Percentiles rank a stretch among this genome's conserved stretches.
phyloP scores from a whole-genome alignment of 1,284 basidiomycete genomes.

The Trametes sp. region DNA sequence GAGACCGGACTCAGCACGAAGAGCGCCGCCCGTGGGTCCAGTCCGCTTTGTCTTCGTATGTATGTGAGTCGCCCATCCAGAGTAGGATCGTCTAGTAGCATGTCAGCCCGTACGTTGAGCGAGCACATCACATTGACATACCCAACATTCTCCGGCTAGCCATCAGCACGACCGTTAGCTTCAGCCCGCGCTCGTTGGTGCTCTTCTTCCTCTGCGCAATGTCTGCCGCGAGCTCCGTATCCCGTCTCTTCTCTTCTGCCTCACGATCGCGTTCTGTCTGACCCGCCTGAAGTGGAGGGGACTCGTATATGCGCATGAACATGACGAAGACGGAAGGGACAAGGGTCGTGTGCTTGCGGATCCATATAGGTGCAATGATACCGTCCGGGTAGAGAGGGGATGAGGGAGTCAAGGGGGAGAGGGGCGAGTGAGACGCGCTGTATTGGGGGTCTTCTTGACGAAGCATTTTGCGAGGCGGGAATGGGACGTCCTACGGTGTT shows the following conservation, averaged over 20 bases:
- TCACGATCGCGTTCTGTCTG: conserved; percentile 64
- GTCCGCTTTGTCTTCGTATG: conserved; percentile 85
- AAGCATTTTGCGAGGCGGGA: conserved; percentile 86
- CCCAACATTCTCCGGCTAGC: conserved; percentile 86
- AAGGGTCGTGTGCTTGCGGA: conserved; percentile 92
- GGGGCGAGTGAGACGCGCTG: conserved; percentile 76
- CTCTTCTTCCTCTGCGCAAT: conserved; percentile 81
- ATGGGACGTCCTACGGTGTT: conserved; percentile 63
- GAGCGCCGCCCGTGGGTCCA: conserved; percentile 91
- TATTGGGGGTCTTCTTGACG: conserved; percentile 63
- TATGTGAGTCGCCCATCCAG: conserved; percentile 86
- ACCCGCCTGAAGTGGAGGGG: conserved; percentile 61
- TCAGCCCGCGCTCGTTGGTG: conserved; percentile 88
- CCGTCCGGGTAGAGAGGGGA: conserved; percentile 95
- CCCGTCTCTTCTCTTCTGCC: conserved; percentile 74
- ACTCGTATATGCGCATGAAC: conserved; percentile 85
- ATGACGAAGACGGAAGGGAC: conserved; percentile 93
- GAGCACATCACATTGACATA: conserved; percentile 45
- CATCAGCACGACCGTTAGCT: conserved; percentile 94
- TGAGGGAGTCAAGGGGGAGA: conserved; percentile 88
- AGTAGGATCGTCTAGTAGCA: conserved; percentile 73
- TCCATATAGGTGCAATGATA: conserved; percentile 96
- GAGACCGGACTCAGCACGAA: conserved; percentile 95
- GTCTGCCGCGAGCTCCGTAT: conserved; percentile 79
- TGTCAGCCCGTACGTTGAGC: not conserved